A percentile compares a stretch with the other conserved stretches of the same genome.
These are phyloP conservation scores for Candida succiphila DNA, from an alignment of 805 yeast species.

Conservation along the genomic window DNA sequence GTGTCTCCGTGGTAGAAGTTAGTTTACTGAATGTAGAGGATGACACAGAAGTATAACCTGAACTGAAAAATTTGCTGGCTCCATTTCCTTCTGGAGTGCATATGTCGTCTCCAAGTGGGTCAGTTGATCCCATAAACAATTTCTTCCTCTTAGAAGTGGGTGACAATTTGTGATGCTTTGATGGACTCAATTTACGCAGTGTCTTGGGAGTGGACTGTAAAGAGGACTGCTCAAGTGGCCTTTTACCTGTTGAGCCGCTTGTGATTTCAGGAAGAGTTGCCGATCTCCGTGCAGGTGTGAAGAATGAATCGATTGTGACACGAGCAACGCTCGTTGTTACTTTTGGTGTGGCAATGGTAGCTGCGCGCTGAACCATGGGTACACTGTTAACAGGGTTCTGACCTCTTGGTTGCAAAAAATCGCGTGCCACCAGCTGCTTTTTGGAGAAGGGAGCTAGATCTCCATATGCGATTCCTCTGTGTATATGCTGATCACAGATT, in stretches of 20 bases:
- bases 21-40: no score
- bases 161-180: conserved; percentile 2
- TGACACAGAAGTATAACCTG: no score
- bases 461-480: conserved; percentile 52
- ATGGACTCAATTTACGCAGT: neutral
- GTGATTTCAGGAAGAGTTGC: neutral
- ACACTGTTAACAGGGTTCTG: neutral
- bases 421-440: conserved; percentile 31
- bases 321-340: neutral
- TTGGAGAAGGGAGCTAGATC: conserved; percentile 56
- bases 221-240: neutral
- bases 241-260: neutral
- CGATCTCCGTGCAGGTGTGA: neutral
- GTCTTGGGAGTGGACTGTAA: no score
- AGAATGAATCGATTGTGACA: neutral
- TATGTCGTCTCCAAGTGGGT: neutral
- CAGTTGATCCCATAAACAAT: no score
- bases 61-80: neutral
- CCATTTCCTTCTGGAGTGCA: no score
- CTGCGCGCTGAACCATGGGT: no score
- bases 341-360: neutral
- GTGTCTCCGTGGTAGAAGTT: neutral
- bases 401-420: neutral
- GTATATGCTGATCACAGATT: conserved; percentile 34
- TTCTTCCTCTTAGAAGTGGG: conserved; percentile 18